Evolutionary conservation across 2,329 filamentous ascomycete genomes (phyloP), one percentile per base, ranked within the genome.

Genomic region (Fusarium xyrophilum): DNA sequence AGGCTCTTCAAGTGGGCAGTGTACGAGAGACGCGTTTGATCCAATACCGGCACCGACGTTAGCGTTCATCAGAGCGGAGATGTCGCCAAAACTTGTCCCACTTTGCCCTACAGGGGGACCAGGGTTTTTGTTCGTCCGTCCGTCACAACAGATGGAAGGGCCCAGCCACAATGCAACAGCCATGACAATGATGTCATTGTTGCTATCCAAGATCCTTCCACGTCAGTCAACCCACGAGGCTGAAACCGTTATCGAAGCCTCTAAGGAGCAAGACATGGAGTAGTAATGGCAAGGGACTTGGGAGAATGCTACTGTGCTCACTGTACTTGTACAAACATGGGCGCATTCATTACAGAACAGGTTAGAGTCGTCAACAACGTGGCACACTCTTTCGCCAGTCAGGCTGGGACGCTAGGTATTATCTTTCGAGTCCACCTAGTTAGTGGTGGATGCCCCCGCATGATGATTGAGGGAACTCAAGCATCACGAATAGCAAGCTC

Each of bases 191-290:
- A 73, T 66, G 71, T 73, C 71, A 73, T 50, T 55, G 46, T 52
- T 39, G 27, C 56, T 71, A 30, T 66, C 53, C 51, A 56, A 58
- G 53, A 67, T 70, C 55, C 57, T 62, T 62, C 71, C 69, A 69
- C 65, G 64, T 73, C 71, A 65, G 68, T 72, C 60, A 64, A 69
- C 42, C 67, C 58, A 73, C 58, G 71, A 73, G 71, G 71, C 71
- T 73, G 71, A 73, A 73, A 73, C 71, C 39, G 19, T 58, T 62
- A 61, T 56, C 38, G 47, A 43, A 35, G 55, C 36, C 35, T 43
- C 53, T 23, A 32, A 48, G 36, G 52, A 67, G 52, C 44, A 63
- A 59, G 43, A 48, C 47, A 64, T 42, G 40, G 59, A 56, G 47
- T 53, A 56, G 51, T 56, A 54, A 39, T 47, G 36, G 35, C 44